Evolutionary conservation across 176 grass and related monocot genomes (phyloP).

Genomic region (Areca catechu): DNA sequence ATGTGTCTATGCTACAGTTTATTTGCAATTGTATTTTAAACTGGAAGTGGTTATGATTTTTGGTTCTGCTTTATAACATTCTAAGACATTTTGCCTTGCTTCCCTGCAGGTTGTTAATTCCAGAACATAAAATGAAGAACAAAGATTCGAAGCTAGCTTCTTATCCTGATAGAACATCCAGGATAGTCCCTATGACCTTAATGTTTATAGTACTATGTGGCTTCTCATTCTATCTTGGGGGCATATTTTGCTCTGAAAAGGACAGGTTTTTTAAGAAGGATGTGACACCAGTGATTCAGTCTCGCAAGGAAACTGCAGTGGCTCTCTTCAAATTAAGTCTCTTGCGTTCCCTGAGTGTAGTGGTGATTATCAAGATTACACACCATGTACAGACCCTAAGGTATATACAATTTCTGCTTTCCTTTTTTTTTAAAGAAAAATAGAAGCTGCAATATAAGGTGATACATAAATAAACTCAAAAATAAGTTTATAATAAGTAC

Average conservation of each 20-base stretch:
- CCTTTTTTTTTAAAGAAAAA: background rate
- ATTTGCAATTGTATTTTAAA: too few species aligned
- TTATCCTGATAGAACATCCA: slow-evolving; percentile 30
- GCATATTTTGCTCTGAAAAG: slow-evolving; percentile 60
- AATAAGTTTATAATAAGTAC: too few species aligned
- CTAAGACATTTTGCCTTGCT: too few species aligned
- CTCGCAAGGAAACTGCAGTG: slow-evolving; percentile 3
- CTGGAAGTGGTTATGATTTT: too few species aligned
- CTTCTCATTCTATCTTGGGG: slow-evolving; percentile 83
- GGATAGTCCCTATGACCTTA: slow-evolving; percentile 46
- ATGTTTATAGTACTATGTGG: slow-evolving; percentile 53
- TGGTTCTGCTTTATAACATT: too few species aligned
- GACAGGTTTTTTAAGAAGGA: slow-evolving; percentile 35
- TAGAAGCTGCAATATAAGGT: too few species aligned
- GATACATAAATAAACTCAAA: too few species aligned
- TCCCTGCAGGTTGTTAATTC: too few species aligned
- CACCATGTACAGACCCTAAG: slow-evolving; percentile 86
- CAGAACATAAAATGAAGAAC: slow-evolving; percentile 31
- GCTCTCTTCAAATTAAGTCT: slow-evolving; percentile 24
- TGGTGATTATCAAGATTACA: slow-evolving; percentile 78
- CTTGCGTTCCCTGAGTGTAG: slow-evolving; percentile 65
- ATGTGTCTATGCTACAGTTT: too few species aligned
- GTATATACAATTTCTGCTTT: slow-evolving; percentile 16
- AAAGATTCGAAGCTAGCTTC: slow-evolving; percentile 68
- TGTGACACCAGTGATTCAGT: slow-evolving; percentile 22